Evolutionary conservation across 1,139 yeast genomes (phyloP), one percentile per base, ranked within the genome.

Genomic region (Lodderomyces oxycetoniae): DNA sequence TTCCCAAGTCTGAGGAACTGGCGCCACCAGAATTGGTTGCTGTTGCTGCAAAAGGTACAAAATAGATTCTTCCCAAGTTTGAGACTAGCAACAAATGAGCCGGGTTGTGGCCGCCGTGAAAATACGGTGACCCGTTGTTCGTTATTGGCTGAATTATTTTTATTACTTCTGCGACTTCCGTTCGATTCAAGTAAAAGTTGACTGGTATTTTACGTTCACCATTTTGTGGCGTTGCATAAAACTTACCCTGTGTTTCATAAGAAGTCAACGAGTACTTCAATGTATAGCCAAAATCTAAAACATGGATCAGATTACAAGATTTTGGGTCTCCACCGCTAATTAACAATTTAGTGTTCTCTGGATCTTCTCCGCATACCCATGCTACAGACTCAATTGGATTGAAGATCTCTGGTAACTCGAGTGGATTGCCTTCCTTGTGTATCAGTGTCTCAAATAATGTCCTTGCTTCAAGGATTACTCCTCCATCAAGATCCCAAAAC

Each of bases 401-500:
- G 37, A 50, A 48, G 1, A 47, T 35, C 6, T 50, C 43, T 0
- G 57, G 51, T 3, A 50, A 39, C 36, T 36, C 46, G 38, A 46
- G 19, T 19, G 61, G 49, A 1, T 49, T 44, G 0, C 68, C 65
- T 34, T 84, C 80, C 17, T 60, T 54, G 48, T 87, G 79, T 17
- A 87, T 73, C 37, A 77, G 73, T 4, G 77, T 64, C 34, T 84
- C 93, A 39, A 74, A 71, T 5, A 84, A 46, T 2, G 86, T 74
- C 46, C 97, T 71, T 1, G 96, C 89, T 37, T 79, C 80, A 5
- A 91, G 63, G 30, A 80, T 59, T 10, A 75, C 74, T 0, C 93
- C 95, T 27, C 80, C 79, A 25, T 77, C 71, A 1, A 86, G 80
- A 56, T 91, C 98, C 96, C 97, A 93, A 49, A 91, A 91, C 4